Conservation (phyloP, 2,329 filamentous ascomycete species). For the Colletotrichum falcatum region DNA sequence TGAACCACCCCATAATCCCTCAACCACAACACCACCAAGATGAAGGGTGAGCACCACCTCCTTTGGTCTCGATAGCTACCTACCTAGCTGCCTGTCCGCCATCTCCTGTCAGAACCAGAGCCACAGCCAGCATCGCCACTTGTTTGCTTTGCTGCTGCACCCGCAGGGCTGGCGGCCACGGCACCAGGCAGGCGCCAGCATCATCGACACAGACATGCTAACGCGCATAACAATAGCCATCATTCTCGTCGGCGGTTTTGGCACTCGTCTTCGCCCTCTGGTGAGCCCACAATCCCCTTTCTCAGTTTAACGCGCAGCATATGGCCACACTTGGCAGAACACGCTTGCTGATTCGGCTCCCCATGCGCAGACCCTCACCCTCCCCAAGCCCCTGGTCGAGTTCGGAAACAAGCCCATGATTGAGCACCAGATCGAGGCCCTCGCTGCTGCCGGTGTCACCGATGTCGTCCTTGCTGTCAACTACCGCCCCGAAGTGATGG, state of each 20-base stretch:
- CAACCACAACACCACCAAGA: constrained; percentile 30
- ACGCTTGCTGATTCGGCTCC: constrained; percentile 37
- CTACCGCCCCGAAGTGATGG: constrained; percentile 98
- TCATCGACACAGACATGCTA: constrained; percentile 21
- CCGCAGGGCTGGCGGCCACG: constrained; percentile 4
- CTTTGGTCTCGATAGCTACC: background rate
- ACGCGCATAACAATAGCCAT: constrained; percentile 71
- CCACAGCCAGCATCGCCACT: background rate
- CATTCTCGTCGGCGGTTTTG: constrained; percentile 99
- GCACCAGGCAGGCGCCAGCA: no score
- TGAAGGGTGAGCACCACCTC: constrained; percentile 36
- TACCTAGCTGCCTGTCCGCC: no score
- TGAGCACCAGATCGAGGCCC: constrained; percentile 94
- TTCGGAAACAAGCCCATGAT: constrained; percentile 99
- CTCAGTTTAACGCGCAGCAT: constrained; percentile 11
- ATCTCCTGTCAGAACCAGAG: background rate
- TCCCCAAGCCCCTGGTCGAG: constrained; percentile 97
- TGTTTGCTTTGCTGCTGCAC: background rate
- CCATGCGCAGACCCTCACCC: constrained; percentile 82
- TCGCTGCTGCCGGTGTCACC: constrained; percentile 93
- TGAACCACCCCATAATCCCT: constrained; percentile 4
- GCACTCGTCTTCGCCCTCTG: constrained; percentile 95
- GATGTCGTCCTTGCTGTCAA: constrained; percentile 99
- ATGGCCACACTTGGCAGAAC: constrained; percentile 32
- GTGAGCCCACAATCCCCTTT: constrained; percentile 64